phyloP scores from a whole-genome alignment of 2,329 filamentous ascomycete genomes.

The Sarocladium strictum region DNA sequence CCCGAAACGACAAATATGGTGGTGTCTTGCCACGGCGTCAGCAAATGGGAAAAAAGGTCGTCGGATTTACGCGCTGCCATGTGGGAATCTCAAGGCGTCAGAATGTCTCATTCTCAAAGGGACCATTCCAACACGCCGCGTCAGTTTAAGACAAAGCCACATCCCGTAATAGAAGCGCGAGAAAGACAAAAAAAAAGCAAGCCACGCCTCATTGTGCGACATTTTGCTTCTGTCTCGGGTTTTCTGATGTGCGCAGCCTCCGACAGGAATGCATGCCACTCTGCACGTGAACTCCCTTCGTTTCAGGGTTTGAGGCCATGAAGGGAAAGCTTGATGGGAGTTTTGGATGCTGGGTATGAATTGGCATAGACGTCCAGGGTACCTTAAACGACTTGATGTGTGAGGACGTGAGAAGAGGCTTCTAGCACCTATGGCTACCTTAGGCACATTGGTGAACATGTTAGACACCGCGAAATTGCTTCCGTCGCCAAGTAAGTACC shows the following conservation, averaged over 20 bases:
- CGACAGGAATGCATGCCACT: neutral
- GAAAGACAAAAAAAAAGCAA: neutral
- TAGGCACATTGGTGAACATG: no score
- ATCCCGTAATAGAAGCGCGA: neutral
- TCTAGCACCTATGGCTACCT: no score
- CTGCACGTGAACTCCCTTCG: neutral
- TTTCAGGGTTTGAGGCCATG: neutral
- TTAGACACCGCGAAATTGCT: no score
- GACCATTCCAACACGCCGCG: constrained; percentile 2
- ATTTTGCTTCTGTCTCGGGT: neutral
- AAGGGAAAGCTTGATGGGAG: neutral
- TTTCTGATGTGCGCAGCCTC: neutral
- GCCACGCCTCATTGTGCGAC: neutral
- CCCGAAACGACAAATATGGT: no score
- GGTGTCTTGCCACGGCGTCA: neutral
- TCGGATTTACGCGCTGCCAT: neutral
- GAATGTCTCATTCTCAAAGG: neutral
- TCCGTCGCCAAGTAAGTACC: no score
- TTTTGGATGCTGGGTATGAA: neutral
- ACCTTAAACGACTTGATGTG: no score
- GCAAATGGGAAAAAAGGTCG: neutral
- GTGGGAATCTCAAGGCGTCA: neutral
- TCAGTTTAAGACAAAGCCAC: constrained; percentile 7
- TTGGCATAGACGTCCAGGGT: neutral
- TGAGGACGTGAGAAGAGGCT: no score